Evolutionary conservation across 2,329 filamentous ascomycete genomes (phyloP).

Genomic region (Canariomyces notabilis): DNA sequence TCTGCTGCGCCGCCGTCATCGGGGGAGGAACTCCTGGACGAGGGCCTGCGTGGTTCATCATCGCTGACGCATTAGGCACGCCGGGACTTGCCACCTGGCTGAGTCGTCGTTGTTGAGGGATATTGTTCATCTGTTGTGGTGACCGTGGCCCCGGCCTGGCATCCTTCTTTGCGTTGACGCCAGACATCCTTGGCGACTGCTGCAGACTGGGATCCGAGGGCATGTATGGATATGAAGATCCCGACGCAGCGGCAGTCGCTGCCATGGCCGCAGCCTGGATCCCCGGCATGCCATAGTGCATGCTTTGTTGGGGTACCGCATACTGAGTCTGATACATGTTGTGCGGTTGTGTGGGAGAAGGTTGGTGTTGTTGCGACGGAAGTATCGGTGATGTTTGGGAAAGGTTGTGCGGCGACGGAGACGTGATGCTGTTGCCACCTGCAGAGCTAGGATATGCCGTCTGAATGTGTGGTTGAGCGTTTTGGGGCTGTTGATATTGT

Average conservation of each 20-base stretch:
- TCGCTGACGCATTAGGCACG: slow-evolving; percentile 66
- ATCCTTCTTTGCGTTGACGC: slow-evolving; percentile 64
- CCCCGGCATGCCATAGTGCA: slow-evolving; percentile 79
- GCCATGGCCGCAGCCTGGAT: slow-evolving; percentile 92
- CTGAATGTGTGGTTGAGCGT: slow-evolving; percentile 52
- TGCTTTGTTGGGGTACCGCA: slow-evolving; percentile 64
- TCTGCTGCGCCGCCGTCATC: slow-evolving; percentile 58
- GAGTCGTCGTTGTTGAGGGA: slow-evolving; percentile 60
- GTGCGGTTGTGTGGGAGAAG: slow-evolving; percentile 58
- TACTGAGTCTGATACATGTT: slow-evolving; percentile 79
- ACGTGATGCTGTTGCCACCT: slow-evolving; percentile 59
- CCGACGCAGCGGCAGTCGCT: slow-evolving; percentile 82
- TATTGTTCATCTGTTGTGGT: slow-evolving; percentile 64
- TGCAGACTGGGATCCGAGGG: slow-evolving; percentile 64
- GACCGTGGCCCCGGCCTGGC: slow-evolving; percentile 64
- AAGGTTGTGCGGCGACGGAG: slow-evolving; percentile 65
- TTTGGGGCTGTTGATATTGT: slow-evolving; percentile 66
- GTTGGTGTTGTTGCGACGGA: slow-evolving; percentile 68
- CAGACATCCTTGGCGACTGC: slow-evolving; percentile 73
- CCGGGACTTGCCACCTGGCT: slow-evolving; percentile 74
- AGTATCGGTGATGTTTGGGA: slow-evolving; percentile 78
- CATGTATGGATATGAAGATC: slow-evolving; percentile 70
- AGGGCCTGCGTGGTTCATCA: slow-evolving; percentile 62
- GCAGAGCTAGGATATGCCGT: slow-evolving; percentile 58
- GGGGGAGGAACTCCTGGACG: slow-evolving; percentile 53